A percentile compares a stretch with the other conserved stretches of the same genome.
Evolutionary conservation across 2,329 filamentous ascomycete genomes (phyloP).

Genomic region (Fusarium pseudocircinatum): DNA sequence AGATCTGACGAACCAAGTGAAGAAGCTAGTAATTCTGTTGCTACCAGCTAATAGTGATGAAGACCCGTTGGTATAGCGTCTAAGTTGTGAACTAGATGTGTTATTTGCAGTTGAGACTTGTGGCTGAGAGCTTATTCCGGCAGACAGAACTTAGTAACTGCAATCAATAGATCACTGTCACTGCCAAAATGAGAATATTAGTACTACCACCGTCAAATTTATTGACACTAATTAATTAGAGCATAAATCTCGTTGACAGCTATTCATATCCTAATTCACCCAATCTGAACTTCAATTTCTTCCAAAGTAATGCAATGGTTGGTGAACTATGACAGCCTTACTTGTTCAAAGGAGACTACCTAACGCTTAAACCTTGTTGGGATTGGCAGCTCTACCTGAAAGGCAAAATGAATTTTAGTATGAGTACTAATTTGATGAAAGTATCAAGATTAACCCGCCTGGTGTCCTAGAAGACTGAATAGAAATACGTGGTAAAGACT

Average conservation of each 20-base stretch:
- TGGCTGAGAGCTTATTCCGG: too few relatives aligned
- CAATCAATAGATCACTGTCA: neutral
- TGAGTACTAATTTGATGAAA: too few relatives aligned
- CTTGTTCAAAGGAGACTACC: neutral
- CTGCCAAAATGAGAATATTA: rapidly evolving
- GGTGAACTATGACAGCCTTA: neutral
- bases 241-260: neutral
- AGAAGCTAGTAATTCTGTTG: neutral
- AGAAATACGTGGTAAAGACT: too few relatives aligned
- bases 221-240: neutral
- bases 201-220: neutral
- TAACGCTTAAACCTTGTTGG: neutral
- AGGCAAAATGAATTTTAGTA: too few relatives aligned
- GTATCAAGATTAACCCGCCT: too few relatives aligned
- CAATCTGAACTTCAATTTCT: neutral
- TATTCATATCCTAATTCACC: neutral
- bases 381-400: too few relatives aligned
- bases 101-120: too few relatives aligned
- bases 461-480: too few relatives aligned
- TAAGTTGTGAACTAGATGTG: too few relatives aligned
- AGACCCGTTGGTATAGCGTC: too few relatives aligned
- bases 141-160: too few relatives aligned
- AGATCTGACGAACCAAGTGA: neutral
- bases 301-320: neutral
- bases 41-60: too few relatives aligned